phyloP scores from a whole-genome alignment of 2,329 filamentous ascomycete species.

The Domatiomyces catenatus region DNA sequence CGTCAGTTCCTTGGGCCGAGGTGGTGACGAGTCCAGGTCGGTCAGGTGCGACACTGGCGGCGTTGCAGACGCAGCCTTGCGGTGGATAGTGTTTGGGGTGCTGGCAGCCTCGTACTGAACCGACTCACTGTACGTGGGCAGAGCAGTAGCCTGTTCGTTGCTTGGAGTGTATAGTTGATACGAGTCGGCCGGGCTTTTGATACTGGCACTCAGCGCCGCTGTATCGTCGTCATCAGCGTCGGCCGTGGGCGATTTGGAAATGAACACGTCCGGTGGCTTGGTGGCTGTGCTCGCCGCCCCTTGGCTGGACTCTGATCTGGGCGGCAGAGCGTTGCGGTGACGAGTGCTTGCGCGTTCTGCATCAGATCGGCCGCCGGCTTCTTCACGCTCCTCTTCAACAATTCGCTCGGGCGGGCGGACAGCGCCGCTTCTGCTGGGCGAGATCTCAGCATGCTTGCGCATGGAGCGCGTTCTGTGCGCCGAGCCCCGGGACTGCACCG shows the following conservation, averaged over 20 bases:
- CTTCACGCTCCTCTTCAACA: constrained; percentile 43
- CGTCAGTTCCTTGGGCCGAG: constrained; percentile 71
- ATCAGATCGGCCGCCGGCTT: constrained; percentile 14
- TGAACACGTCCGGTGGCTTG: constrained; percentile 54
- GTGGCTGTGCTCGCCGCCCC: constrained; percentile 31
- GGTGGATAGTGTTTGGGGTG: constrained; percentile 8
- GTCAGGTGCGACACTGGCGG: constrained; percentile 39
- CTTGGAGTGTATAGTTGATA: constrained; percentile 9
- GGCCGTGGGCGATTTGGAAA: constrained; percentile 22
- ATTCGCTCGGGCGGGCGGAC: constrained; percentile 35
- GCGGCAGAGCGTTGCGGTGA: constrained; percentile 4
- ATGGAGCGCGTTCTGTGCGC: constrained; percentile 38
- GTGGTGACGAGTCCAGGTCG: constrained; percentile 50
- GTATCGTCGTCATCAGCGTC: constrained; percentile 26
- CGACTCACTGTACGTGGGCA: not conserved
- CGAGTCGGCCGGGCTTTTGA: constrained; percentile 40
- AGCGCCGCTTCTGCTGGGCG: constrained; percentile 41
- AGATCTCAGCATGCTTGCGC: constrained; percentile 40
- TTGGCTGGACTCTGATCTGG: constrained; percentile 23
- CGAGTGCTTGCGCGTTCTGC: not conserved
- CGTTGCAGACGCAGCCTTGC: constrained; percentile 6
- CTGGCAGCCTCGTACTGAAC: constrained; percentile 3
- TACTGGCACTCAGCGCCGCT: constrained; percentile 36
- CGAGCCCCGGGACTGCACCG: constrained; percentile 46
- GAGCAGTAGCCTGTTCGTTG: not conserved